phyloP scores from a whole-genome alignment of 495 filamentous ascomycete genomes.

The Neurospora discreta region DNA sequence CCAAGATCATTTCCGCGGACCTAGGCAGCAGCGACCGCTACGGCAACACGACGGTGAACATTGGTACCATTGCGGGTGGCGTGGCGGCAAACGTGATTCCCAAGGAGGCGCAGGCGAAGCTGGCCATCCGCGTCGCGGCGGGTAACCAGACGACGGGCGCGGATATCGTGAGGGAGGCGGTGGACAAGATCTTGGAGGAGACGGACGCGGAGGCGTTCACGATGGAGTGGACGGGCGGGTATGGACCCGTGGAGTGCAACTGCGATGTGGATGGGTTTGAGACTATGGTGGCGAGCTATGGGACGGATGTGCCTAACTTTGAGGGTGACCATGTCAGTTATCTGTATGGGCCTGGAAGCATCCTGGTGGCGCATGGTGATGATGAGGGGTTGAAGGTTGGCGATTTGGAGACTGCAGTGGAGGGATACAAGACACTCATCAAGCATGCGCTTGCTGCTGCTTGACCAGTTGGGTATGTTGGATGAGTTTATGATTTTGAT shows the following conservation, averaged over 20 bases:
- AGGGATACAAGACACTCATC: slow-evolving; percentile 61
- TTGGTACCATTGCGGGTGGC: slow-evolving; percentile 67
- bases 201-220: slow-evolving; percentile 47
- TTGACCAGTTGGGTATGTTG: not conserved
- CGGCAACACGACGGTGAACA: slow-evolving; percentile 79
- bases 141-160: slow-evolving; percentile 48
- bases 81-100: slow-evolving; percentile 86
- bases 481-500: not conserved
- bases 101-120: slow-evolving; percentile 50
- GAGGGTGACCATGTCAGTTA: slow-evolving; percentile 65
- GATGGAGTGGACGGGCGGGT: slow-evolving; percentile 47
- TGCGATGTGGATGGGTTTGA: slow-evolving; percentile 77
- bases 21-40: slow-evolving; percentile 65
- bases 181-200: slow-evolving; percentile 48
- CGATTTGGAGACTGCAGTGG: slow-evolving; percentile 58
- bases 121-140: slow-evolving; percentile 64
- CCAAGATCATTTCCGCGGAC: slow-evolving; percentile 48
- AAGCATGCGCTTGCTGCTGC: not conserved
- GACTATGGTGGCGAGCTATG: slow-evolving; percentile 73
- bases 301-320: slow-evolving; percentile 80
- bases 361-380: slow-evolving; percentile 79
- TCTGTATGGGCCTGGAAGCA: slow-evolving; percentile 80
- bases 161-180: slow-evolving; percentile 38
- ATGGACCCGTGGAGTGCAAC: slow-evolving; percentile 67
- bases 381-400: slow-evolving; percentile 65